phyloP scores from a whole-genome alignment of 2,329 filamentous ascomycete genomes.

The Endoconidiophora polonica region DNA sequence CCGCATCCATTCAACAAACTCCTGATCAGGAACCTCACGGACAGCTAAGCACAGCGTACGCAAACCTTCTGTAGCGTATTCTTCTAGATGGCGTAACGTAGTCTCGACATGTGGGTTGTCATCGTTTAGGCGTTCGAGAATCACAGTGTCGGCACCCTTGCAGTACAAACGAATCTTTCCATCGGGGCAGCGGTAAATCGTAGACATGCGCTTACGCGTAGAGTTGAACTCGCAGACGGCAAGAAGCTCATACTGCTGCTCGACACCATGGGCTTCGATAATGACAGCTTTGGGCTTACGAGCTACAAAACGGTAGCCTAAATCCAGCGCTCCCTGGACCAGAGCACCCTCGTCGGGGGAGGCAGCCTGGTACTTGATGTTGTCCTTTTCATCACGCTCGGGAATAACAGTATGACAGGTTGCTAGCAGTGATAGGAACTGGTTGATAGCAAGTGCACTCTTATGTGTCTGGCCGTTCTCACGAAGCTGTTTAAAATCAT shows the following conservation, averaged over 20 bases:
- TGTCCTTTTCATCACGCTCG: constrained; percentile 62
- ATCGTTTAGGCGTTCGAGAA: constrained; percentile 73
- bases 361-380: constrained; percentile 94
- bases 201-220: constrained; percentile 91
- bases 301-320: constrained; percentile 83
- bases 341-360: constrained; percentile 96
- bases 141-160: constrained; percentile 96
- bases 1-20: constrained; percentile 73
- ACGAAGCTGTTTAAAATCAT: constrained; percentile 63
- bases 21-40: constrained; percentile 78
- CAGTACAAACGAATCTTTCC: constrained; percentile 87
- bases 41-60: constrained; percentile 88
- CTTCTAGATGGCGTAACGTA: constrained; percentile 92
- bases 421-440: constrained; percentile 73
- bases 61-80: constrained; percentile 91
- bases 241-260: constrained; percentile 73
- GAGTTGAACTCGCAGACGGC: constrained; percentile 95
- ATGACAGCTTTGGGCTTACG: constrained; percentile 80
- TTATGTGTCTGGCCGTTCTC: constrained; percentile 47
- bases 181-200: constrained; percentile 90
- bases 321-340: constrained; percentile 69
- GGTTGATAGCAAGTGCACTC: constrained; percentile 40
- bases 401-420: constrained; percentile 97
- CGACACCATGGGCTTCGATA: constrained; percentile 55
- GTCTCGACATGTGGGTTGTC: constrained; percentile 66